A percentile compares a stretch with the other conserved stretches of the same genome.
Conservation (phyloP, 2,329 filamentous ascomycete genomes). For the Ramularia collo-cygni region DNA sequence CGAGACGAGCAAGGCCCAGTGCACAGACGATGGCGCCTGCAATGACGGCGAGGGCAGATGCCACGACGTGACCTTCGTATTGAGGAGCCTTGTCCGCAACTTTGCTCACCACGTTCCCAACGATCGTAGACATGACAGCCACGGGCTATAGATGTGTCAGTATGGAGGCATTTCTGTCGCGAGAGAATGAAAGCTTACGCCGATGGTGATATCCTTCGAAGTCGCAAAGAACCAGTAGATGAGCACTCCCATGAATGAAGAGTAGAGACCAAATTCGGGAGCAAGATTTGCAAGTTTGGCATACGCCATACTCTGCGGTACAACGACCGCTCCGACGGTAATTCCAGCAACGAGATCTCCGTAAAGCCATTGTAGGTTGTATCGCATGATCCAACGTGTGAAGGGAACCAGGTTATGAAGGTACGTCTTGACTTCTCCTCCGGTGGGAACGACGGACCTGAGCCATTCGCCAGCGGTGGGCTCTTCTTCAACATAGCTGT, state of each 20-base stretch:
- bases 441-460: slow-evolving; percentile 53
- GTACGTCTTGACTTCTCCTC: slow-evolving; percentile 53
- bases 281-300: slow-evolving; percentile 74
- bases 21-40: slow-evolving; percentile 68
- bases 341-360: slow-evolving; percentile 86
- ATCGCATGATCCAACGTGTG: slow-evolving; percentile 75
- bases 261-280: slow-evolving; percentile 80
- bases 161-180: background rate
- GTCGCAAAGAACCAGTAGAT: slow-evolving; percentile 98
- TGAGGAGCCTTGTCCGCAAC: slow-evolving; percentile 53
- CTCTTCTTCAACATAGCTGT: slow-evolving; percentile 76
- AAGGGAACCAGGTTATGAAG: slow-evolving; percentile 75
- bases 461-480: slow-evolving; percentile 72
- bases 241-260: slow-evolving; percentile 90
- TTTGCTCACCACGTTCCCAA: slow-evolving; percentile 70
- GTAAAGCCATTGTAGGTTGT: slow-evolving; percentile 81
- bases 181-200: slow-evolving; percentile 48
- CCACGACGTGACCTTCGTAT: slow-evolving; percentile 59
- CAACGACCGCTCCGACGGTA: slow-evolving; percentile 70
- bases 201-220: slow-evolving; percentile 97
- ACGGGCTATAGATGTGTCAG: slow-evolving; percentile 58
- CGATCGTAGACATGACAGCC: slow-evolving; percentile 87
- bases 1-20: slow-evolving; percentile 71
- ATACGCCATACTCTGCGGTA: slow-evolving; percentile 97
- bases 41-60: slow-evolving; percentile 71